phyloP scores from a whole-genome alignment of 2,329 filamentous ascomycete species.

The Daldinia sp. region DNA sequence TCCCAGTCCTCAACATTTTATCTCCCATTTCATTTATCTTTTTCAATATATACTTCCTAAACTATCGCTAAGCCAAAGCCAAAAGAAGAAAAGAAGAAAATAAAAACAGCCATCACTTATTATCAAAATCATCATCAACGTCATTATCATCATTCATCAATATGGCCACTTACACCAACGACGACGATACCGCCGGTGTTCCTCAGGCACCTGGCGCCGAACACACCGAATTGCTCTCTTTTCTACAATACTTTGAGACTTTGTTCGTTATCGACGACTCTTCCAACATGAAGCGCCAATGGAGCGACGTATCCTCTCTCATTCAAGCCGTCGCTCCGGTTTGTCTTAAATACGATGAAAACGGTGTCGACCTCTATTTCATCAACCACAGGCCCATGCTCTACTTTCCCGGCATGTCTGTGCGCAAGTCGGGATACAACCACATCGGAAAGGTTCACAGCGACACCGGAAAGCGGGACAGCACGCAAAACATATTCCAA shows the following conservation, averaged over 20 bases:
- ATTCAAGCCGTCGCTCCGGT: constrained; percentile 38
- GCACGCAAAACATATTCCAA: constrained; percentile 39
- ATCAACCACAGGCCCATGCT: constrained; percentile 37
- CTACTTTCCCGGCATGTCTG: constrained; percentile 39
- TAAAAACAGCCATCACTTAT: too few species aligned
- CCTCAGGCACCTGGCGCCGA: constrained; percentile 30
- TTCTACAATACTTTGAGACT: constrained; percentile 38
- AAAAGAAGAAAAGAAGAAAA: too few species aligned
- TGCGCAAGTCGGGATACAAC: constrained; percentile 42
- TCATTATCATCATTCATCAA: constrained; percentile 1
- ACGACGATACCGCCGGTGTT: constrained; percentile 37
- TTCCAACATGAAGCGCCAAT: constrained; percentile 38
- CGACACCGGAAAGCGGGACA: constrained; percentile 39
- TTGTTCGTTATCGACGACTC: constrained; percentile 40
- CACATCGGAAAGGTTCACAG: constrained; percentile 40
- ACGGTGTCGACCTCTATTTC: constrained; percentile 41
- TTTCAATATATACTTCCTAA: background rate
- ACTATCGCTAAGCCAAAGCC: background rate
- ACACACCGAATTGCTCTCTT: constrained; percentile 36
- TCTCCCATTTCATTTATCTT: background rate
- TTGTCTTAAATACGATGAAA: constrained; percentile 39
- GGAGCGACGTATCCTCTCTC: constrained; percentile 37
- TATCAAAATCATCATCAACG: too few species aligned
- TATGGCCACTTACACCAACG: constrained; percentile 35
- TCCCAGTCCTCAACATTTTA: background rate